Evolutionary conservation across 2,329 filamentous ascomycete species (phyloP).

Genomic region (Chrysoporthe austroafricana): DNA sequence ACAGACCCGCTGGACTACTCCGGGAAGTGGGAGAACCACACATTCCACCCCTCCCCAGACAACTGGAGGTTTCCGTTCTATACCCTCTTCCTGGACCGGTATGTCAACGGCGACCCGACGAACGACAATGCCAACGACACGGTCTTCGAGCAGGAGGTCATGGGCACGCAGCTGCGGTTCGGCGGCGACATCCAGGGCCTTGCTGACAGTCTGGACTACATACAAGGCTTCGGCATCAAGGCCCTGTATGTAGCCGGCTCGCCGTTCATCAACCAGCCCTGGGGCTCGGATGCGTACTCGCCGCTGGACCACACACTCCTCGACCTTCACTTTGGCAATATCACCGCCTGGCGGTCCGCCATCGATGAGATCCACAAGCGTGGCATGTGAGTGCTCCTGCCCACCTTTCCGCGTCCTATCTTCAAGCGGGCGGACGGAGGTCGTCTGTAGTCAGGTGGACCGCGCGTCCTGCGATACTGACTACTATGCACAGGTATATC

Average conservation of each 20-base stretch:
- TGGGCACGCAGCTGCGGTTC: constrained; percentile 65
- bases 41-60: constrained; percentile 55
- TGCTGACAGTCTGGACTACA: constrained; percentile 64
- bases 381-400: constrained; percentile 60
- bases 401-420: background rate
- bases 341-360: constrained; percentile 59
- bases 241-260: constrained; percentile 66
- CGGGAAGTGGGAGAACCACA: constrained; percentile 55
- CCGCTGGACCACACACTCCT: constrained; percentile 65
- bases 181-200: constrained; percentile 64
- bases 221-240: constrained; percentile 68
- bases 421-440: too few species aligned
- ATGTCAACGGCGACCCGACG: constrained; percentile 65
- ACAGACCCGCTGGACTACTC: constrained; percentile 56
- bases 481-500: constrained; percentile 20
- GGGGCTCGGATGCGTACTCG: constrained; percentile 63
- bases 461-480: background rate
- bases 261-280: constrained; percentile 66
- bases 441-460: too few species aligned
- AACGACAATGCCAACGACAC: constrained; percentile 68
- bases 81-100: constrained; percentile 66
- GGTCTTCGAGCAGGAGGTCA: constrained; percentile 62
- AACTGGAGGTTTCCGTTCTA: constrained; percentile 69
- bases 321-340: constrained; percentile 64
- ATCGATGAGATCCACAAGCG: constrained; percentile 63